Evolutionary conservation across 106 monocot species (phyloP).

Genomic region (Acorus calamus): DNA sequence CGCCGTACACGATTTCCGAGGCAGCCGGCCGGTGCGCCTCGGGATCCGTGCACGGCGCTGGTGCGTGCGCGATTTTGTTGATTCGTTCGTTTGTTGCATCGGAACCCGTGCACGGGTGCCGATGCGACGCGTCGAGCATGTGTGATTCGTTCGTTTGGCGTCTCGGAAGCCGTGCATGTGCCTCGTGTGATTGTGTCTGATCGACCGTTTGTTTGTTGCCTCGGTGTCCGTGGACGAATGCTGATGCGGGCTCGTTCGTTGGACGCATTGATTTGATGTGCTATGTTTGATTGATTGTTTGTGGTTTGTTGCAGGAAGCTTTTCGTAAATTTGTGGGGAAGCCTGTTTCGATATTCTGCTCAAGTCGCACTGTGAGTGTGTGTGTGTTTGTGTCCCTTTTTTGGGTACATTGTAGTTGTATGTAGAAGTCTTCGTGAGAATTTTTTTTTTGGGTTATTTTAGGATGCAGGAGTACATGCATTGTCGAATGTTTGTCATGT

Average conservation of each 20-base stretch:
- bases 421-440: background rate
- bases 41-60: background rate
- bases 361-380: slow-evolving; percentile 84
- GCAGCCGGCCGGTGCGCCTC: no score
- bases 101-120: background rate
- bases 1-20: no score
- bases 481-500: slow-evolving; percentile 95
- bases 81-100: background rate
- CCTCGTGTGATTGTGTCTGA: background rate
- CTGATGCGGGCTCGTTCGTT: no score
- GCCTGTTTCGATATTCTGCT: slow-evolving; percentile 54
- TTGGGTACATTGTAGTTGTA: background rate
- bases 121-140: no score
- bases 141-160: no score
- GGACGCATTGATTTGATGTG: background rate
- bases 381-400: no score
- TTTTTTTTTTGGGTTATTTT: slow-evolving; percentile 6
- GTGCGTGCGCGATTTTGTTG: background rate
- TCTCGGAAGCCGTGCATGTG: no score
- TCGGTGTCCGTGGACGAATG: background rate
- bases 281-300: background rate
- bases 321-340: slow-evolving; percentile 83
- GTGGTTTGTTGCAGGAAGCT: slow-evolving; percentile 53
- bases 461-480: slow-evolving; percentile 95
- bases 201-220: background rate